Conservation (phyloP, 768 basidiomycete genomes). For the Mrakia blollopis region DNA sequence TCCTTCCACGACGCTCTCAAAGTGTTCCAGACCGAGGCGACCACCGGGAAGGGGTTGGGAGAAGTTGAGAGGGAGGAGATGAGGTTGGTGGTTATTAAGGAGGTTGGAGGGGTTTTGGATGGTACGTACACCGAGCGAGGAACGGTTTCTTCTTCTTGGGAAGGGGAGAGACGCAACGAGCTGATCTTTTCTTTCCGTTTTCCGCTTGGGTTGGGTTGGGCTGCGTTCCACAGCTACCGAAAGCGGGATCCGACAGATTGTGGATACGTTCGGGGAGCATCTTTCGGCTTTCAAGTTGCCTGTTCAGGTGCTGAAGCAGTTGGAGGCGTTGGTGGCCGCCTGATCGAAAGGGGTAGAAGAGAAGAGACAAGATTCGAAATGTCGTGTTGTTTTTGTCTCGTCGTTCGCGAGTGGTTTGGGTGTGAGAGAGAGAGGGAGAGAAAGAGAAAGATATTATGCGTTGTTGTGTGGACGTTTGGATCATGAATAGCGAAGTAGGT, state of each 20-base stretch:
- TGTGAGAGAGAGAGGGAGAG: background rate
- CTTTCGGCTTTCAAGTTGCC: conserved; percentile 27
- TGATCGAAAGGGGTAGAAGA: background rate
- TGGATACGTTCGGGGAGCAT: conserved; percentile 26
- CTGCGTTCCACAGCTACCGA: conserved; percentile 2
- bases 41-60: background rate
- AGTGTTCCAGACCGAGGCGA: background rate
- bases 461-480: background rate
- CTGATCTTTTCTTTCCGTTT: background rate
- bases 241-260: conserved; percentile 22
- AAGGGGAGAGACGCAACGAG: background rate
- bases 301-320: conserved; percentile 14
- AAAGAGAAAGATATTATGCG: background rate
- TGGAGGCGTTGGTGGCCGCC: conserved; percentile 17
- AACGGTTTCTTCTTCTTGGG: background rate
- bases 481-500: background rate
- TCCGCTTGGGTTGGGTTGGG: background rate
- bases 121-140: background rate
- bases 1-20: conserved; percentile 20
- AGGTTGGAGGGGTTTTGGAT: conserved; percentile 24
- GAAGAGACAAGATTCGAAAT: background rate
- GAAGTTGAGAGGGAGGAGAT: conserved; percentile 14
- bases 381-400: background rate
- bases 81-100: conserved; percentile 12
- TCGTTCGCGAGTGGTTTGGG: too few species aligned